Conservation (phyloP, 176 grass and related monocot species). For the Puccinellia tenuiflora region DNA sequence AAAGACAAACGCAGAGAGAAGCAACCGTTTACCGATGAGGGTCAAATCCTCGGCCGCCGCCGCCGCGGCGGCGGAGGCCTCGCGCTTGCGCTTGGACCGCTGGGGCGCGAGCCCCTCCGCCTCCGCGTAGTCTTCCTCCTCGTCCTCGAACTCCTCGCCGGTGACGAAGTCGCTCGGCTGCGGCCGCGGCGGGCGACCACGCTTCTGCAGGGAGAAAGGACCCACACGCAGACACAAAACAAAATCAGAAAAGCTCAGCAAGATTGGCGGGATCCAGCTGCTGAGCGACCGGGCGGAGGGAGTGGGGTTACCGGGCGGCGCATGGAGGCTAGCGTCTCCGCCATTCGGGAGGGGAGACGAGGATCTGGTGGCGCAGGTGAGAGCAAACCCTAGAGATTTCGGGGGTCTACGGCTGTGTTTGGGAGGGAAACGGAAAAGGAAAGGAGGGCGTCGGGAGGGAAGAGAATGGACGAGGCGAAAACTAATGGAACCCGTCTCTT, state of each 20-base stretch:
- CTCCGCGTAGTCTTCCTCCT: not conserved
- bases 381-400: slow-evolving; percentile 44
- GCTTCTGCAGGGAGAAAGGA: slow-evolving; percentile 26
- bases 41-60: slow-evolving; percentile 17
- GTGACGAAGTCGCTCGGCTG: slow-evolving; percentile 20
- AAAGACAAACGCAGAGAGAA: not conserved
- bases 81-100: slow-evolving; percentile 43
- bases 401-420: not conserved
- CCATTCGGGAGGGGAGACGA: slow-evolving; percentile 1
- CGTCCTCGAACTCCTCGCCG: slow-evolving; percentile 15
- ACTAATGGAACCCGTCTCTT: not conserved
- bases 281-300: not conserved
- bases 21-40: slow-evolving; percentile 32
- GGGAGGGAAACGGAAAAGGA: slow-evolving; percentile 31
- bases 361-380: not conserved
- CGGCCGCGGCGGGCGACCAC: slow-evolving; percentile 38
- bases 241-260: not conserved
- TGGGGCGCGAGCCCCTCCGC: slow-evolving; percentile 16
- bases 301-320: slow-evolving; percentile 36
- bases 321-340: slow-evolving; percentile 23
- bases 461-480: not conserved
- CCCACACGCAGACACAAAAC: not conserved
- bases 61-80: not conserved
- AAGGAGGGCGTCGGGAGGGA: not conserved
- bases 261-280: not conserved